These are phyloP conservation scores for Apiotrichum veenhuisii DNA, from an alignment of 1,284 basidiomycete genomes.

Conservation along the genomic window DNA sequence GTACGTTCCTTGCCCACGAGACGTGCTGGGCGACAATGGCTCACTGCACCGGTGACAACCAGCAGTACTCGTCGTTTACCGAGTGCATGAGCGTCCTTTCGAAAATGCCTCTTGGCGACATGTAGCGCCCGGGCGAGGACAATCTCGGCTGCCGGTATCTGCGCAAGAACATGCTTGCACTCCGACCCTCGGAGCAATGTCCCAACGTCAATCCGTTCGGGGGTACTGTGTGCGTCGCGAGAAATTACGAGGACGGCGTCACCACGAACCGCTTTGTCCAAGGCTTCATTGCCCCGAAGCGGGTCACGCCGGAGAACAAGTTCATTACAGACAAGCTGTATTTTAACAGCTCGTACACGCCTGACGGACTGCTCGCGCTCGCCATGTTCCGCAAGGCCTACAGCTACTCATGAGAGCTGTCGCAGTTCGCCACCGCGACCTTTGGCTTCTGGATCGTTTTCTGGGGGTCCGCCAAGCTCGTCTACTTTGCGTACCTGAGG, in stretches of 20 bases:
- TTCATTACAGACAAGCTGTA: conserved; percentile 13
- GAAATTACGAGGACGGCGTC: conserved; percentile 2
- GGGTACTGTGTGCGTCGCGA: conserved; percentile 5
- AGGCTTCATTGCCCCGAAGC: conserved; percentile 17
- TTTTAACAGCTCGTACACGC: conserved; percentile 15
- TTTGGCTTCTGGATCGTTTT: conserved; percentile 26
- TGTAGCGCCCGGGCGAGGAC: background rate
- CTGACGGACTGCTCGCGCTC: conserved; percentile 23
- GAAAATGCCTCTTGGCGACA: background rate
- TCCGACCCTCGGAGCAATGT: conserved; percentile 4
- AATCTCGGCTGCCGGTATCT: conserved; percentile 2
- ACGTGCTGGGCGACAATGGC: background rate
- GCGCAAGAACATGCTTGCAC: background rate
- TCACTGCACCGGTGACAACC: conserved; percentile 1
- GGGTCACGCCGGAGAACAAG: conserved; percentile 28
- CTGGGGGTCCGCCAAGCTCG: conserved; percentile 18
- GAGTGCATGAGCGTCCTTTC: background rate
- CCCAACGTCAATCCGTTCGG: background rate
- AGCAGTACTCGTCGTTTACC: background rate
- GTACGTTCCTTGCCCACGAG: background rate
- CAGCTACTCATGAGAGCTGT: conserved; percentile 29
- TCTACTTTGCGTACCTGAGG: conserved; percentile 13
- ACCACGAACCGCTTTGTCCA: background rate
- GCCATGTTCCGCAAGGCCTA: conserved; percentile 9
- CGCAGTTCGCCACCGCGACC: conserved; percentile 23